Evolutionary conservation across 2,329 filamentous ascomycete species (phyloP).

Genomic region (Epichloe bromicola): DNA sequence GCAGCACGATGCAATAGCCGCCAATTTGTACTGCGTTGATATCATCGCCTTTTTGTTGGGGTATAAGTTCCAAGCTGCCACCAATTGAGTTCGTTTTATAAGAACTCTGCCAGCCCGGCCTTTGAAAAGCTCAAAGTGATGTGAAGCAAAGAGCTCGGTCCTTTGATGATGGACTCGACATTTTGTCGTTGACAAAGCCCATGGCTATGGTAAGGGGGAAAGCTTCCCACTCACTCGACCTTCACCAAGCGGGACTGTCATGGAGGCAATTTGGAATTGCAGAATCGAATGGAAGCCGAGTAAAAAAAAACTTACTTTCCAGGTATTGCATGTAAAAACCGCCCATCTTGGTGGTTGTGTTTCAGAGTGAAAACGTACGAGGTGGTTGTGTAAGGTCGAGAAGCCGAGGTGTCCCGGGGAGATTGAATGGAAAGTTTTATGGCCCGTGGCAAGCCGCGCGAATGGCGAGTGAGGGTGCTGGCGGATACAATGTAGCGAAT

Average conservation of each 20-base stretch:
- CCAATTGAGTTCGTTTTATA: neutral
- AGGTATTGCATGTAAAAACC: slow-evolving; percentile 63
- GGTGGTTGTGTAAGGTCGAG: slow-evolving; percentile 2
- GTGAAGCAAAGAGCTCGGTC: neutral
- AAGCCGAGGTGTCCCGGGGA: slow-evolving; percentile 7
- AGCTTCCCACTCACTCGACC: too few relatives aligned
- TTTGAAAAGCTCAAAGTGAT: neutral
- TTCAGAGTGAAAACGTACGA: slow-evolving; percentile 12
- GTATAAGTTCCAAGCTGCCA: neutral
- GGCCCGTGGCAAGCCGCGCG: slow-evolving; percentile 1
- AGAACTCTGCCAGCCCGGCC: neutral
- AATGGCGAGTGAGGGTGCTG: neutral
- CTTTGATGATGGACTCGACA: neutral
- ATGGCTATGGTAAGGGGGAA: too few relatives aligned
- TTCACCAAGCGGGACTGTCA: neutral
- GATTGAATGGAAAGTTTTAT: slow-evolving; percentile 8
- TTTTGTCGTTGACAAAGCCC: too few relatives aligned
- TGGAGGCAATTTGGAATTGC: neutral
- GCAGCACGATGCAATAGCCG: slow-evolving; percentile 1
- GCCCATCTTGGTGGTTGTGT: slow-evolving; percentile 34
- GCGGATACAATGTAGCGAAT: neutral
- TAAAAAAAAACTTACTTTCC: slow-evolving; percentile 47
- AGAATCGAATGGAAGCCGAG: neutral
- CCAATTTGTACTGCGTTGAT: neutral
- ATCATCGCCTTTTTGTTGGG: neutral